Evolutionary conservation across 306 rosid genomes (phyloP).

Genomic region (Quercus glauca): DNA sequence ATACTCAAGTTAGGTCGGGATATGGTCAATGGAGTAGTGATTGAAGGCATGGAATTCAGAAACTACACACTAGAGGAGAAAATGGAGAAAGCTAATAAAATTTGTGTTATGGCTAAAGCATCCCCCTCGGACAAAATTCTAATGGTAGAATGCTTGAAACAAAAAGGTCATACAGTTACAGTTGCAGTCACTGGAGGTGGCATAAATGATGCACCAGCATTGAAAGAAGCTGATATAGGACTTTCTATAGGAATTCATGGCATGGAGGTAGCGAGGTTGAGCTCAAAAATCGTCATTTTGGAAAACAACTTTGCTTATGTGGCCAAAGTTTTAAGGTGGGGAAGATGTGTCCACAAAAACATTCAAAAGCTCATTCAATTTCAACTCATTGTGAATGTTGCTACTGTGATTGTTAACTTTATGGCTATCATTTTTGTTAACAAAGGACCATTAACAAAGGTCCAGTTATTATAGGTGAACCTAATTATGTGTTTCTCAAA

Average conservation of each 20-base stretch:
- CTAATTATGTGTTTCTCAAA: too few relatives aligned
- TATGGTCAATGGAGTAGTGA: not conserved
- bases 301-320: not conserved
- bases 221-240: constrained; percentile 2
- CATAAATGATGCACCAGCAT: not conserved
- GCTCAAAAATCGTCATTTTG: constrained; percentile 4
- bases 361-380: constrained; percentile 20
- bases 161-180: constrained; percentile 8
- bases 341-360: constrained; percentile 14
- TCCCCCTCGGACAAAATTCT: not conserved
- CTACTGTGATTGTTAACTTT: not conserved
- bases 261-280: not conserved
- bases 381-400: constrained; percentile 8
- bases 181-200: constrained; percentile 5
- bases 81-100: constrained; percentile 2
- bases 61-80: not conserved
- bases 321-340: constrained; percentile 20
- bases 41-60: not conserved
- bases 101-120: not conserved
- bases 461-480: constrained; percentile 15
- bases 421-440: not conserved
- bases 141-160: not conserved
- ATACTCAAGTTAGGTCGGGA: not conserved
- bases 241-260: constrained; percentile 7
- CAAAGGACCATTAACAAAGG: constrained; percentile 1